Evolutionary conservation across 2,329 filamentous ascomycete species (phyloP).

Genomic region (Scedosporium dehoogii): DNA sequence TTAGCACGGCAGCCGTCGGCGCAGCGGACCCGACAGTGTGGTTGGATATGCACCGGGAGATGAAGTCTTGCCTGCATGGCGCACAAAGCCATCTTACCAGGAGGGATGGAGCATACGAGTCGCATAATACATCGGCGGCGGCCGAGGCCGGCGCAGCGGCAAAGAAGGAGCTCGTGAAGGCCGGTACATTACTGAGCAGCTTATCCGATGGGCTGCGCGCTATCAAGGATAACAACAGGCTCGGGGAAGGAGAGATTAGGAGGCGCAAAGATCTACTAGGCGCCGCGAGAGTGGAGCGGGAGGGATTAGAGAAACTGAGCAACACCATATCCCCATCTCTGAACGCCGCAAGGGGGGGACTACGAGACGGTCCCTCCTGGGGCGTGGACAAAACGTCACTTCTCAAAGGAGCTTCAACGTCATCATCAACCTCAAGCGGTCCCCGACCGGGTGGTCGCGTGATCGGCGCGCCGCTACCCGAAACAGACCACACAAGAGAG

Average conservation of each 20-base stretch:
- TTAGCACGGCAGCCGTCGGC: constrained; percentile 26
- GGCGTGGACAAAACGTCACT: constrained; percentile 7
- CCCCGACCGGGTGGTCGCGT: constrained; percentile 47
- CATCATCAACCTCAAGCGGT: constrained; percentile 26
- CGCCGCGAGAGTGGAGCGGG: constrained; percentile 61
- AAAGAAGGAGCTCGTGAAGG: constrained; percentile 62
- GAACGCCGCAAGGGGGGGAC: constrained; percentile 39
- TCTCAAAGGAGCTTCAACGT: constrained; percentile 14
- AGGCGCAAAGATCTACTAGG: constrained; percentile 61
- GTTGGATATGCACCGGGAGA: constrained; percentile 65
- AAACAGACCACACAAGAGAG: constrained; percentile 69
- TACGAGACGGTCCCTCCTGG: not conserved
- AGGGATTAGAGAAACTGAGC: constrained; percentile 64
- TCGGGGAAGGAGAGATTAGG: constrained; percentile 68
- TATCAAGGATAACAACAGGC: constrained; percentile 41
- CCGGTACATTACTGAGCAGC: constrained; percentile 51
- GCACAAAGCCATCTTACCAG: constrained; percentile 55
- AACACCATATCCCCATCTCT: constrained; percentile 33
- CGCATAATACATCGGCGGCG: constrained; percentile 30
- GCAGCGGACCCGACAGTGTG: constrained; percentile 57
- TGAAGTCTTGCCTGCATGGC: constrained; percentile 62
- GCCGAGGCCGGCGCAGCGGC: constrained; percentile 62
- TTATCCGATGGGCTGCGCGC: constrained; percentile 55
- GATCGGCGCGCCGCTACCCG: constrained; percentile 60
- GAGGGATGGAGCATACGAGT: constrained; percentile 44